Conservation (phyloP, 176 grass and related monocot species). For the Avena sativa region DNA sequence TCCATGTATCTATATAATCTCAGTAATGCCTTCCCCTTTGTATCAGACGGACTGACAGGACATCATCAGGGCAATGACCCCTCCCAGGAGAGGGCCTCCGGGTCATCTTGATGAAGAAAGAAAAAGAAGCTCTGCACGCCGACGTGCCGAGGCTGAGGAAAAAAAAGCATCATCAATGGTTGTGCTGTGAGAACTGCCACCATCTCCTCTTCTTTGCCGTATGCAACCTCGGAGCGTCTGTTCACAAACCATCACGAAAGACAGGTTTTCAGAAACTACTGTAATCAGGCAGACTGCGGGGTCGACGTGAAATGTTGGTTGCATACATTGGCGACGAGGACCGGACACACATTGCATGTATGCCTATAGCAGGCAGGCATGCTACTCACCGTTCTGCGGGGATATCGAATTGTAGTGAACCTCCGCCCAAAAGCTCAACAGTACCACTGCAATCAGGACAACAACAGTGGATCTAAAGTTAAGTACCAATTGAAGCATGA, state of each 20-base stretch:
- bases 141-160: not conserved
- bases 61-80: not conserved
- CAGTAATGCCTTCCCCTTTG: not conserved
- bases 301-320: constrained; percentile 28
- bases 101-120: constrained; percentile 32
- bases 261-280: constrained; percentile 21
- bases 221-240: constrained; percentile 68
- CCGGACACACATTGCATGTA: constrained; percentile 20
- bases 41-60: not conserved
- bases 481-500: not conserved
- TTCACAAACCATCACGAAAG: constrained; percentile 3
- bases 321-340: constrained; percentile 48
- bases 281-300: not conserved
- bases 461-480: not conserved
- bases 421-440: constrained; percentile 99
- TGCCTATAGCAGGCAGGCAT: constrained; percentile 45
- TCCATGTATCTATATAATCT: constrained; percentile 50
- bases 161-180: constrained; percentile 46
- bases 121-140: constrained; percentile 28
- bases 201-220: constrained; percentile 85
- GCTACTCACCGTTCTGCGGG: constrained; percentile 84
- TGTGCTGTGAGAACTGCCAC: constrained; percentile 73
- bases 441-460: constrained; percentile 63
- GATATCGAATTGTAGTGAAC: constrained; percentile 99
- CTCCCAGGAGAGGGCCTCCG: not conserved